A percentile compares a stretch with the other conserved stretches of the same genome.
phyloP scores from a whole-genome alignment of 208 protist species.

The Crithidia bombi region DNA sequence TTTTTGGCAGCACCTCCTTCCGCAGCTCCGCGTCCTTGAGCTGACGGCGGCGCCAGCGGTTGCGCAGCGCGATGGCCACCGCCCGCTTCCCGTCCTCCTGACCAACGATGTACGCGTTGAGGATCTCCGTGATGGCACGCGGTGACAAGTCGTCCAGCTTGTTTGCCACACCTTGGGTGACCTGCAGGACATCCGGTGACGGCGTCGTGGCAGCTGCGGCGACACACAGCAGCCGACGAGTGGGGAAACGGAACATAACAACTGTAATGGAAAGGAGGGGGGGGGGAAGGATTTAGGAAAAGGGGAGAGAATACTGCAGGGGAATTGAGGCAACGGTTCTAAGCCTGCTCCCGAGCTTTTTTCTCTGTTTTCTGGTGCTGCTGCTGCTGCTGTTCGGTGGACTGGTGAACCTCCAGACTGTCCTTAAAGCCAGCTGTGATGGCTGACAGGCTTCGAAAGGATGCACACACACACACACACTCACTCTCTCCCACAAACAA shows the following conservation, averaged over 20 bases:
- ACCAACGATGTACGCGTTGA: slow-evolving; percentile 97
- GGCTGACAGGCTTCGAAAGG: too few species aligned
- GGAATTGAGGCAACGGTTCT: too few species aligned
- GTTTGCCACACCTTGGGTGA: slow-evolving; percentile 51
- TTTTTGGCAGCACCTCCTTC: slow-evolving; percentile 93
- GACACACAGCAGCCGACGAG: slow-evolving; percentile 44
- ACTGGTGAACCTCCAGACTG: too few species aligned
- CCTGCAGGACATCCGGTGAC: slow-evolving; percentile 65
- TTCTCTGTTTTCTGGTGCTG: too few species aligned
- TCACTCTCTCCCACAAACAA: too few species aligned
- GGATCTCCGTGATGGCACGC: slow-evolving; percentile 89
- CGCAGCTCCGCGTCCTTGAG: slow-evolving; percentile 72
- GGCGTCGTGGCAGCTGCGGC: slow-evolving; percentile 50
- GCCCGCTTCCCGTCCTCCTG: slow-evolving; percentile 96
- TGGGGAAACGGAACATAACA: slow-evolving; percentile 65
- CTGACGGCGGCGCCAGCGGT: slow-evolving; percentile 93
- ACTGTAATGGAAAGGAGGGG: background rate
- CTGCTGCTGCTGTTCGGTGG: too few species aligned
- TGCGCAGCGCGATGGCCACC: slow-evolving; percentile 97
- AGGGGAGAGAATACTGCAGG: background rate
- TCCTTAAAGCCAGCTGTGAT: too few species aligned
- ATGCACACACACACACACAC: too few species aligned
- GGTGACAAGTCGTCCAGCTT: slow-evolving; percentile 88
- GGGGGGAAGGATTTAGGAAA: background rate
- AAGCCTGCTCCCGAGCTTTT: too few species aligned